Percentiles rank a stretch among this genome's conserved stretches.
Evolutionary conservation across 2,329 filamentous ascomycete genomes (phyloP).

Genomic region (Peltaster fructicola): DNA sequence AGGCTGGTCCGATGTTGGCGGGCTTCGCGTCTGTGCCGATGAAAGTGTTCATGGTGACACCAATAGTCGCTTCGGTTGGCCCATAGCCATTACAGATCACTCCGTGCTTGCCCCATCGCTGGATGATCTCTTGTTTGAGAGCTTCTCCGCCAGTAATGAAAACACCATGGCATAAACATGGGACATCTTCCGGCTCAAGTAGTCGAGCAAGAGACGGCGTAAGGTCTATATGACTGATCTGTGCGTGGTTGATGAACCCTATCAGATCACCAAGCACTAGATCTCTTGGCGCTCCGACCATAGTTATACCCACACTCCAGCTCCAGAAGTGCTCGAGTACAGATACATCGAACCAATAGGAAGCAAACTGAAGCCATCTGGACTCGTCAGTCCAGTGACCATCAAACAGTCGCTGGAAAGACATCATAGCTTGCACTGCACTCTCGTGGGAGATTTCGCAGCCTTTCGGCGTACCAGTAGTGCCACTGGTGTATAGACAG

Average conservation of each 20-base stretch:
- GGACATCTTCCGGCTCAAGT: conserved; percentile 62
- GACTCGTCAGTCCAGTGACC: conserved; percentile 57
- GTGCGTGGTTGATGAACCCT: conserved; percentile 49
- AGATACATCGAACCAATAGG: conserved; percentile 86
- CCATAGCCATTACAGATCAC: conserved; percentile 87
- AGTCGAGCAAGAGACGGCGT: conserved; percentile 74
- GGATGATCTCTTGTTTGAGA: conserved; percentile 73
- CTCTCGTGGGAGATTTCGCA: conserved; percentile 82
- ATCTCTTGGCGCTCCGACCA: conserved; percentile 68
- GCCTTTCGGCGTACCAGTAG: conserved; percentile 72
- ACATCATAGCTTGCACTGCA: conserved; percentile 72
- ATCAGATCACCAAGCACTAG: conserved; percentile 71
- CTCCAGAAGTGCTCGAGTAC: conserved; percentile 92
- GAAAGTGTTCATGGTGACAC: conserved; percentile 74
- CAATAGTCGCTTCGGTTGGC: conserved; percentile 84
- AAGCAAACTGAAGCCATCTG: conserved; percentile 82
- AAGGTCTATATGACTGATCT: conserved; percentile 79
- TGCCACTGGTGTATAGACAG: conserved; percentile 75
- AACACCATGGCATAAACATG: conserved; percentile 60
- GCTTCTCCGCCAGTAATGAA: conserved; percentile 90
- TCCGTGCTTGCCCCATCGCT: conserved; percentile 60
- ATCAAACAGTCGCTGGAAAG: conserved; percentile 62
- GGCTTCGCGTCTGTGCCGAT: conserved; percentile 63
- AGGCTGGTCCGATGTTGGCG: conserved; percentile 75
- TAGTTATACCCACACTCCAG: conserved; percentile 75